These are phyloP conservation scores for Annulohypoxylon bovei DNA, from an alignment of 495 filamentous ascomycete species.

Conservation along the genomic window DNA sequence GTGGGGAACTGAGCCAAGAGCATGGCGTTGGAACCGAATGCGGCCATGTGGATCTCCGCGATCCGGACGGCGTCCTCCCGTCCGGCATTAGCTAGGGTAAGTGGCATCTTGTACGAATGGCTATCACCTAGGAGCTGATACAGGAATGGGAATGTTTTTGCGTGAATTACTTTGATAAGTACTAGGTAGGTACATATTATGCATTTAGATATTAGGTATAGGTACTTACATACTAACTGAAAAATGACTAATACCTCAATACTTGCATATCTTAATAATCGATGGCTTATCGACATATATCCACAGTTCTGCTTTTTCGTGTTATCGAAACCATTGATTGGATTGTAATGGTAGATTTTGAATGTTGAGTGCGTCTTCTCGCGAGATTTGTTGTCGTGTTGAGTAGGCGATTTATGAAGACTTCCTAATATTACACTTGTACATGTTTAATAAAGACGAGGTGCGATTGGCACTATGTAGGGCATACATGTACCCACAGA, in stretches of 20 bases:
- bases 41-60: conserved; percentile 52
- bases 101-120: conserved; percentile 14
- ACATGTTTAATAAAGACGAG: too few species aligned
- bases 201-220: too few species aligned
- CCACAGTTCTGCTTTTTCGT: too few species aligned
- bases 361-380: neutral
- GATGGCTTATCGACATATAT: neutral
- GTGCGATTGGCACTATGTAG: too few species aligned
- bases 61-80: conserved; percentile 50
- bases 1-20: conserved; percentile 54
- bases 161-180: neutral
- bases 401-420: too few species aligned
- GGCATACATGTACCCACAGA: too few species aligned
- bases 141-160: neutral
- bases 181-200: neutral
- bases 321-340: too few species aligned
- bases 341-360: neutral
- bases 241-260: too few species aligned
- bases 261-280: too few species aligned
- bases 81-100: conserved; percentile 22
- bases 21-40: conserved; percentile 54
- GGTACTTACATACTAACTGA: too few species aligned
- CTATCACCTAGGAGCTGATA: neutral
- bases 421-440: too few species aligned
- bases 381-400: neutral